phyloP scores from a whole-genome alignment of 352 stramenopile species.

The Phytophthora meadii region DNA sequence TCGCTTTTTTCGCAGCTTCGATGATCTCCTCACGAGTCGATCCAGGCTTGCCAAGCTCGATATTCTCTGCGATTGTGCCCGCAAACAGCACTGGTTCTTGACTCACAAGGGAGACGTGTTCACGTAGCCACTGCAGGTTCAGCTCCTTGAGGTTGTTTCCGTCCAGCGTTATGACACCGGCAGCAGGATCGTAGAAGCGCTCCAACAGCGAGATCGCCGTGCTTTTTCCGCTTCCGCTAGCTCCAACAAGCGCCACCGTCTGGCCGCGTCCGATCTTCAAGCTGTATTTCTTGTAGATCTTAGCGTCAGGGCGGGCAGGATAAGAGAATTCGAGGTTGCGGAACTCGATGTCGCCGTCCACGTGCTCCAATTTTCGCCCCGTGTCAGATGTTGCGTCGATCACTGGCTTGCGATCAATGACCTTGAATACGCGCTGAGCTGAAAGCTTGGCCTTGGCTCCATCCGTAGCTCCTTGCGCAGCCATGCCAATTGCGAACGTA shows the following conservation, averaged over 20 bases:
- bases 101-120: conserved; percentile 44
- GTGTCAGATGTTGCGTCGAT: conserved; percentile 40
- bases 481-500: conserved; percentile 46
- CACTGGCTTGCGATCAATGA: conserved; percentile 42
- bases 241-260: conserved; percentile 43
- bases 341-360: conserved; percentile 47
- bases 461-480: conserved; percentile 39
- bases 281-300: conserved; percentile 49
- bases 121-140: conserved; percentile 43
- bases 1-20: conserved; percentile 42
- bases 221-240: conserved; percentile 45
- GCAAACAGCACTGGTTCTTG: conserved; percentile 47
- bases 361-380: conserved; percentile 27
- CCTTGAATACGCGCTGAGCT: conserved; percentile 43
- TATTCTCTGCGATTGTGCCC: conserved; percentile 46
- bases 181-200: conserved; percentile 42
- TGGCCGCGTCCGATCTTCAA: conserved; percentile 43
- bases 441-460: conserved; percentile 40
- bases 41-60: conserved; percentile 41
- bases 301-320: conserved; percentile 43
- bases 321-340: conserved; percentile 40
- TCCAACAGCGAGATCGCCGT: conserved; percentile 45
- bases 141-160: conserved; percentile 40
- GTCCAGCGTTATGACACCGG: conserved; percentile 39
- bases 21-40: conserved; percentile 44